A percentile compares a stretch with the other conserved stretches of the same genome.
Evolutionary conservation across 345 rosid genomes (phyloP).

Genomic region (Boechera divaricarpa): DNA sequence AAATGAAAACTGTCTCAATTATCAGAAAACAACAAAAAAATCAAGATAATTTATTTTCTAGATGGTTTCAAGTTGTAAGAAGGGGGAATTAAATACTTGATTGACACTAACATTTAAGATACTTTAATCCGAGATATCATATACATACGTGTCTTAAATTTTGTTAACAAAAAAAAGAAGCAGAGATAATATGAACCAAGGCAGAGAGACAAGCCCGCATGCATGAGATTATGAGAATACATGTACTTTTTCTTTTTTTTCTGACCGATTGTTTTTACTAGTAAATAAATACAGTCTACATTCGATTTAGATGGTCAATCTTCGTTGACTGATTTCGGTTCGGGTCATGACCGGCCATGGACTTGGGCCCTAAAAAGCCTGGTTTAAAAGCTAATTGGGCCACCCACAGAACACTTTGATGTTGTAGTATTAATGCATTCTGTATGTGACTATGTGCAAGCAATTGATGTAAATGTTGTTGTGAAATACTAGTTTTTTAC

Average conservation of each 20-base stretch:
- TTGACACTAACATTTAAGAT: no score
- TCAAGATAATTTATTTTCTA: background rate
- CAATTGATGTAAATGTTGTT: background rate
- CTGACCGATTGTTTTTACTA: background rate
- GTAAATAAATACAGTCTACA: background rate
- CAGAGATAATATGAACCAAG: no score
- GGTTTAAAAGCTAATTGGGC: background rate
- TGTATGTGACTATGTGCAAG: background rate
- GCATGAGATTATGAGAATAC: background rate
- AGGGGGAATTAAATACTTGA: background rate
- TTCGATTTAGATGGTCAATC: conserved; percentile 1
- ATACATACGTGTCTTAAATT: background rate
- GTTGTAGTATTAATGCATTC: background rate
- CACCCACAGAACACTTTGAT: background rate
- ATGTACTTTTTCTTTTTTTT: background rate
- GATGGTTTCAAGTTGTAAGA: background rate
- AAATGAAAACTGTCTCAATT: background rate
- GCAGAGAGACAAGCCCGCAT: background rate
- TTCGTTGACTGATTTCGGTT: conserved; percentile 1
- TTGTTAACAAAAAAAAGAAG: background rate
- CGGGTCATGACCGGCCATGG: background rate
- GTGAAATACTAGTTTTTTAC: no score
- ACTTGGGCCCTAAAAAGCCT: background rate
- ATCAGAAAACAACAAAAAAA: background rate
- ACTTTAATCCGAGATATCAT: background rate